phyloP scores from a whole-genome alignment of 345 rosid genomes.

The Luvunga scandens region DNA sequence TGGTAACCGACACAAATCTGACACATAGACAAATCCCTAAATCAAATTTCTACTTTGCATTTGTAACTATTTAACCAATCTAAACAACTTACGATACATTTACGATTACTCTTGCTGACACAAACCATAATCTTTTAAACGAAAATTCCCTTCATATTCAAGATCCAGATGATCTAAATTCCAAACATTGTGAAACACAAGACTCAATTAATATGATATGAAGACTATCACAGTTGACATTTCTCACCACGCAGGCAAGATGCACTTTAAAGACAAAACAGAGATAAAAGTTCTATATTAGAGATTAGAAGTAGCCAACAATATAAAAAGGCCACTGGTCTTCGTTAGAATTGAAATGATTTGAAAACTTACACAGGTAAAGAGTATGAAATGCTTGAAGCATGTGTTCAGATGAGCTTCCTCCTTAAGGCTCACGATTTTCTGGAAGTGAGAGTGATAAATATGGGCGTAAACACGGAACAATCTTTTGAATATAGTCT shows the following conservation, averaged over 20 bases:
- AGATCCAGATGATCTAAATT: neutral
- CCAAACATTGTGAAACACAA: neutral
- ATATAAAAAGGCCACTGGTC: neutral
- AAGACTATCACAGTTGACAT: neutral
- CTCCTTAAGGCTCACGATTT: constrained; percentile 97
- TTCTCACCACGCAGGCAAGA: neutral
- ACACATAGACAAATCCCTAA: neutral
- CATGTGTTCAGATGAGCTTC: constrained; percentile 99
- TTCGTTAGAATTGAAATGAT: neutral
- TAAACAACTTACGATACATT: neutral
- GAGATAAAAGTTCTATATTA: neutral
- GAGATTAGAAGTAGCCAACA: neutral
- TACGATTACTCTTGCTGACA: neutral
- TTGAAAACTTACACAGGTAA: constrained; percentile 76
- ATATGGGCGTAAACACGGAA: constrained; percentile 98
- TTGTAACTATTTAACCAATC: neutral
- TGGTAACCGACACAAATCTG: neutral
- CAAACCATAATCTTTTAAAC: neutral
- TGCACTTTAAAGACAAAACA: neutral
- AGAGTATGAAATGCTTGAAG: constrained; percentile 96
- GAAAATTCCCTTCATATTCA: neutral
- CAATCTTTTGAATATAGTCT: constrained; percentile 89
- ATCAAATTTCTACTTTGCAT: neutral
- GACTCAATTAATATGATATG: neutral
- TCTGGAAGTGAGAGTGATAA: constrained; percentile 96